These are phyloP conservation scores for Leccinum disarticulatum DNA, from an alignment of 768 basidiomycete species.

Conservation along the genomic window DNA sequence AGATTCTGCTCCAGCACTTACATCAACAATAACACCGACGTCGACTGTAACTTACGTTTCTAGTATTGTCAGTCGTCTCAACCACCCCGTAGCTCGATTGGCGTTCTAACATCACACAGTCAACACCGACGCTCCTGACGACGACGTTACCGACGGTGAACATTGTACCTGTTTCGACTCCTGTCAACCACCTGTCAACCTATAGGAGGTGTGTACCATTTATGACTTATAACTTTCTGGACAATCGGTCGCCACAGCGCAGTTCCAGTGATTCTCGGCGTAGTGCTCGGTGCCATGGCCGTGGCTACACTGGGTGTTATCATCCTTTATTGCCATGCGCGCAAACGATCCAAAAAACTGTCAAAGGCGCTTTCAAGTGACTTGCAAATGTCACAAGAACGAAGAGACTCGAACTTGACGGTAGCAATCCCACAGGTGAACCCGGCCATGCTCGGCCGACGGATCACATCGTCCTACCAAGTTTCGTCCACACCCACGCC, in stretches of 20 bases:
- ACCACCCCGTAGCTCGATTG: neutral
- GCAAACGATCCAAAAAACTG: neutral
- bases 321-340: constrained; percentile 7
- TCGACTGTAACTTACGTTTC: neutral
- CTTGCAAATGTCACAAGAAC: neutral
- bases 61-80: neutral
- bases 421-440: constrained; percentile 2
- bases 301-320: constrained; percentile 7
- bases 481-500: neutral
- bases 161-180: constrained; percentile 5
- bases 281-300: constrained; percentile 6
- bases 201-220: constrained; percentile 10
- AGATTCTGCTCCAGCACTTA: neutral
- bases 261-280: constrained; percentile 13
- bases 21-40: neutral
- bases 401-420: neutral
- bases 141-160: constrained; percentile 4
- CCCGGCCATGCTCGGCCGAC: neutral
- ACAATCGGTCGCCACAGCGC: constrained; percentile 8
- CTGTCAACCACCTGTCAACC: neutral
- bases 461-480: constrained; percentile 1
- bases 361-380: neutral
- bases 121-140: neutral
- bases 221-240: neutral
- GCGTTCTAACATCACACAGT: neutral